Evolutionary conservation across 225 moss, liverwort and hornwort genomes (phyloP).

Genomic region (Thuidium tamariscinum): DNA sequence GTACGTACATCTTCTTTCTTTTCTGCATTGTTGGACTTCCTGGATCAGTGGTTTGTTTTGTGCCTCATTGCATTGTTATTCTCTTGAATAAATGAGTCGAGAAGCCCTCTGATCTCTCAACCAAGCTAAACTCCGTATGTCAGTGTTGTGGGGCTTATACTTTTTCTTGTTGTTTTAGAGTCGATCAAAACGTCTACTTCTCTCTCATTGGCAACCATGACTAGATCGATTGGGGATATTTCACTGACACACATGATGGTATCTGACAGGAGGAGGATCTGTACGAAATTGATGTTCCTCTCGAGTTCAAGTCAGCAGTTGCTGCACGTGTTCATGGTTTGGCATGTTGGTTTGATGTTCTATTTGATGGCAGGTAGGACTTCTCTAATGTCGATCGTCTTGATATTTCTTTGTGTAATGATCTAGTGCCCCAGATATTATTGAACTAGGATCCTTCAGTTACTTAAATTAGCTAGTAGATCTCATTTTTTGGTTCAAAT

Average conservation of each 20-base stretch:
- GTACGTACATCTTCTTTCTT: neutral
- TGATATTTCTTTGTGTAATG: neutral
- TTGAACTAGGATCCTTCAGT: neutral
- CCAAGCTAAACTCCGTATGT: neutral
- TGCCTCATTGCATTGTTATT: neutral
- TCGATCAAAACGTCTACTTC: neutral
- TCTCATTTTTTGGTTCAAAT: neutral
- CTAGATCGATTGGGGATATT: neutral
- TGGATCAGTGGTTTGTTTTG: neutral
- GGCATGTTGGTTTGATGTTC: neutral
- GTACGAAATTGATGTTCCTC: constrained; percentile 46
- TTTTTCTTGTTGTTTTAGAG: neutral
- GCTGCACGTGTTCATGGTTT: constrained; percentile 31
- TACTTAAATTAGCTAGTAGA: neutral
- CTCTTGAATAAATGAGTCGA: neutral
- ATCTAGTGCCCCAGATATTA: neutral
- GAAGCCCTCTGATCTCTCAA: neutral
- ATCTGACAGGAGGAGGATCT: constrained; percentile 50
- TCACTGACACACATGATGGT: neutral
- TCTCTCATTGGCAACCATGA: neutral
- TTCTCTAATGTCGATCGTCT: neutral
- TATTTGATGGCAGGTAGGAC: constrained; percentile 48
- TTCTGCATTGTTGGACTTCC: neutral
- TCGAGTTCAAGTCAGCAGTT: constrained; percentile 43
- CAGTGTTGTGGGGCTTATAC: neutral